phyloP scores from a whole-genome alignment of 495 filamentous ascomycete species.

The Penicillium diatomitis region DNA sequence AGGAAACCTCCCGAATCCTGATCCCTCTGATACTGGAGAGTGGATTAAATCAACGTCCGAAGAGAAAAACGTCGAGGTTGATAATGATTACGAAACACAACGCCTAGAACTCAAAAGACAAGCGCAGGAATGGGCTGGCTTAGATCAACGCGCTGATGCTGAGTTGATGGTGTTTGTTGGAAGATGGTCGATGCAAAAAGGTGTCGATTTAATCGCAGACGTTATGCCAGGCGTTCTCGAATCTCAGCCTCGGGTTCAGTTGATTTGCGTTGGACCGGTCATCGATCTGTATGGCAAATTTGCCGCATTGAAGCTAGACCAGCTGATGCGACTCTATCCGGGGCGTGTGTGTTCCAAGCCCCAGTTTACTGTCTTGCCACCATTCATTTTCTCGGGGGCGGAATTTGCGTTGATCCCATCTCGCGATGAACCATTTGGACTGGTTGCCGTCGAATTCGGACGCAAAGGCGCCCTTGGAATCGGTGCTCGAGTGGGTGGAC shows the following conservation, averaged over 20 bases:
- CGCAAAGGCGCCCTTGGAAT: slow-evolving; percentile 70
- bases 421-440: slow-evolving; percentile 70
- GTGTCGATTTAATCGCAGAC: slow-evolving; percentile 69
- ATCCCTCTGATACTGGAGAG: slow-evolving; percentile 63
- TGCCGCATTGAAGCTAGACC: slow-evolving; percentile 61
- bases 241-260: slow-evolving; percentile 53
- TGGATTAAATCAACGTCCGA: slow-evolving; percentile 50
- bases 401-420: slow-evolving; percentile 75
- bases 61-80: slow-evolving; percentile 45
- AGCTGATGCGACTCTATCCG: slow-evolving; percentile 68
- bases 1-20: slow-evolving; percentile 64
- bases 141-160: slow-evolving; percentile 55
- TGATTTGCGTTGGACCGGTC: slow-evolving; percentile 63
- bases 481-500: slow-evolving; percentile 55
- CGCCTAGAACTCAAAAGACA: slow-evolving; percentile 52
- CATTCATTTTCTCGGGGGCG: slow-evolving; percentile 68
- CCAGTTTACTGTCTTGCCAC: slow-evolving; percentile 65
- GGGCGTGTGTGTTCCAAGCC: slow-evolving; percentile 69
- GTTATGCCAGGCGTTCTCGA: slow-evolving; percentile 67
- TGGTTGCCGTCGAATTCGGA: slow-evolving; percentile 77
- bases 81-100: slow-evolving; percentile 47
- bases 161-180: slow-evolving; percentile 74
- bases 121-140: slow-evolving; percentile 69
- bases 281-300: slow-evolving; percentile 77
- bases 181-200: slow-evolving; percentile 73